These are phyloP conservation scores for Blastocystis sp. DNA, from an alignment of 352 stramenopile genomes.

Conservation along the genomic window DNA sequence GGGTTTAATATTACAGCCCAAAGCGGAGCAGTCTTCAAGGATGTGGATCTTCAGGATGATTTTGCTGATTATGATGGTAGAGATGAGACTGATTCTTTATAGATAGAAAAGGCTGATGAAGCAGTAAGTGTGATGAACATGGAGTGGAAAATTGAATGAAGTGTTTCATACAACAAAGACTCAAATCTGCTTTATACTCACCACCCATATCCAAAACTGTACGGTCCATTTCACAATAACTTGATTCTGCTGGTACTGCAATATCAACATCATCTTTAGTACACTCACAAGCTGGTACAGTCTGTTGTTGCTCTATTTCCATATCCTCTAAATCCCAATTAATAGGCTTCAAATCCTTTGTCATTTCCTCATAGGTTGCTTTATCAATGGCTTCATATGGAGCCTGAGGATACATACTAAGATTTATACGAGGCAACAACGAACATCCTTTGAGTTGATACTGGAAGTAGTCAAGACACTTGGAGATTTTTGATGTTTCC, in stretches of 20 bases:
- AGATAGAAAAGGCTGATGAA: conserved; percentile 20
- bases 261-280: background rate
- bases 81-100: background rate
- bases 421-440: conserved; percentile 79
- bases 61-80: conserved; percentile 64
- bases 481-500: conserved; percentile 78
- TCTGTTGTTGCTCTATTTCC: background rate
- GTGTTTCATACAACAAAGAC: conserved; percentile 21
- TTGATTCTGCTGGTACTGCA: background rate
- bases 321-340: conserved; percentile 37
- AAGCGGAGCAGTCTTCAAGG: conserved; percentile 4
- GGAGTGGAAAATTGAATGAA: conserved; percentile 27
- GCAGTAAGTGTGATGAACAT: conserved; percentile 39
- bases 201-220: conserved; percentile 19
- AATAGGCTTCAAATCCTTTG: conserved; percentile 67
- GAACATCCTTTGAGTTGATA: conserved; percentile 89
- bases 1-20: conserved; percentile 5
- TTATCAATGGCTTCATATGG: conserved; percentile 83
- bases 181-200: conserved; percentile 54
- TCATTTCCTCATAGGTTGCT: conserved; percentile 73
- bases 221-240: conserved; percentile 49
- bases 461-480: conserved; percentile 85
- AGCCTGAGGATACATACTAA: conserved; percentile 83
- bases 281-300: background rate
- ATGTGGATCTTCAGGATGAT: conserved; percentile 64